A percentile compares a stretch with the other conserved stretches of the same genome.
Evolutionary conservation across 805 yeast species (phyloP).

Genomic region (Candida hungchunana): DNA sequence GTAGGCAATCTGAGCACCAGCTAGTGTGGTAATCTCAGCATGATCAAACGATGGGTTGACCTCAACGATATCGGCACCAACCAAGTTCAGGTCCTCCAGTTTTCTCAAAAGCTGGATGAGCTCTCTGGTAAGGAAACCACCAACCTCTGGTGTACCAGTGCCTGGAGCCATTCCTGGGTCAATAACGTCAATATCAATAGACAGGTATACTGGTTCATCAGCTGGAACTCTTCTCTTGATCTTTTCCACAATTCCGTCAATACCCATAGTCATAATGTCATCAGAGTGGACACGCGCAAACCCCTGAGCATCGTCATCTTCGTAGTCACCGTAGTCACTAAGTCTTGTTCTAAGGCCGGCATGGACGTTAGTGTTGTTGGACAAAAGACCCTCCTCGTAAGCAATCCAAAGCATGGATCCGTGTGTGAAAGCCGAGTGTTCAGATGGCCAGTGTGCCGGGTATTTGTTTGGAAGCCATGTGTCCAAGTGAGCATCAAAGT

Average conservation of each 20-base stretch:
- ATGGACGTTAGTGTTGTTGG: slow-evolving; percentile 54
- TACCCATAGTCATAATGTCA: slow-evolving; percentile 67
- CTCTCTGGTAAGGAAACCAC: slow-evolving; percentile 70
- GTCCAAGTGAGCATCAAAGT: slow-evolving; percentile 83
- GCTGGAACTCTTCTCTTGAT: slow-evolving; percentile 52
- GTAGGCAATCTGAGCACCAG: slow-evolving; percentile 67
- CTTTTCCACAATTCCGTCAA: slow-evolving; percentile 49
- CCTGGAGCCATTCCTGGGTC: slow-evolving; percentile 77
- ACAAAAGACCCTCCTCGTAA: slow-evolving; percentile 55
- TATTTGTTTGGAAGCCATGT: slow-evolving; percentile 75
- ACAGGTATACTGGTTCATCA: slow-evolving; percentile 67
- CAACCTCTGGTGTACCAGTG: slow-evolving; percentile 76
- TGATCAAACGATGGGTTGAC: slow-evolving; percentile 63
- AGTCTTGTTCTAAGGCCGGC: slow-evolving; percentile 75
- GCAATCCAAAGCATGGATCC: slow-evolving; percentile 83
- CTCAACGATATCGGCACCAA: slow-evolving; percentile 78
- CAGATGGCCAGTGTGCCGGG: slow-evolving; percentile 58
- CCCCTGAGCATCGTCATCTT: slow-evolving; percentile 65
- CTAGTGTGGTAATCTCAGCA: slow-evolving; percentile 62
- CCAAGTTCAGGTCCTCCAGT: slow-evolving; percentile 53
- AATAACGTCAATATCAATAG: slow-evolving; percentile 75
- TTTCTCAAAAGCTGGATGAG: slow-evolving; percentile 55
- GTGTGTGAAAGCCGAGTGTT: slow-evolving; percentile 59
- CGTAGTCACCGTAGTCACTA: slow-evolving; percentile 58
- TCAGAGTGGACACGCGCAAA: slow-evolving; percentile 67